Evolutionary conservation across 192 early-diverging fungal species (phyloP), one percentile per base, ranked within the genome.

Genomic region (Coemansia sp.): DNA sequence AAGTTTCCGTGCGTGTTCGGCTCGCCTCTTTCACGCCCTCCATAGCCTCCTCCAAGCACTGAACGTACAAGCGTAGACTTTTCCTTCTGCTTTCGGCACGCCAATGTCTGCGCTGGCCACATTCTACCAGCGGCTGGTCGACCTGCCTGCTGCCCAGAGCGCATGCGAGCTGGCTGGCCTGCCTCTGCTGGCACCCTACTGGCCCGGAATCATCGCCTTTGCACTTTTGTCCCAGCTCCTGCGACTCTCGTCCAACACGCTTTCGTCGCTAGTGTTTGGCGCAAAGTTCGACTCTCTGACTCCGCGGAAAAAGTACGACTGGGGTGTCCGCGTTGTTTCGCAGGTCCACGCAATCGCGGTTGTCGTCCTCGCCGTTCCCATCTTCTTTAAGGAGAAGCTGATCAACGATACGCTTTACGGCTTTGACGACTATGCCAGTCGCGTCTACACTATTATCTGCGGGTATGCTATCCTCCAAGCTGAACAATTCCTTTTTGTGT

Each of bases 281-380:
- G 76, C 69, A 60, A 88, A 84, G 39, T 92, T 88, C 51, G 83
- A 84, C 42, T 68, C 67, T 20, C 69, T 92, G 25, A 69, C 78
- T 56, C 75, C 83, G 11, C 59, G 79, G 34, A 82, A 84, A 70
- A 77, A 81, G 57, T 71, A 85, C 53, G 85, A 90, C 82, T 90
- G 88, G 87, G 75, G 80, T 51, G 75, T 97, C 27, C 93, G 93
- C 69, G 83, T 89, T 22, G 90, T 91, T n/a, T 93, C 93, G 11
- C 81, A 85, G 51, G 72, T 89, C 27, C 89, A 94, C 67, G 86
- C 91, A 34, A 67, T 89, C 22, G 30, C 80, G 23, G 85, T 93
- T n/a, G 81, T 89, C 0, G 5, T 82, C 3, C 72, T 89, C 3
- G 81, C 90, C 1, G 63, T 86, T 11, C 88, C 87, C n/a, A 70